Evolutionary conservation across 129 eudicot genomes (phyloP).

Genomic region (Tanacetum coccineum): DNA sequence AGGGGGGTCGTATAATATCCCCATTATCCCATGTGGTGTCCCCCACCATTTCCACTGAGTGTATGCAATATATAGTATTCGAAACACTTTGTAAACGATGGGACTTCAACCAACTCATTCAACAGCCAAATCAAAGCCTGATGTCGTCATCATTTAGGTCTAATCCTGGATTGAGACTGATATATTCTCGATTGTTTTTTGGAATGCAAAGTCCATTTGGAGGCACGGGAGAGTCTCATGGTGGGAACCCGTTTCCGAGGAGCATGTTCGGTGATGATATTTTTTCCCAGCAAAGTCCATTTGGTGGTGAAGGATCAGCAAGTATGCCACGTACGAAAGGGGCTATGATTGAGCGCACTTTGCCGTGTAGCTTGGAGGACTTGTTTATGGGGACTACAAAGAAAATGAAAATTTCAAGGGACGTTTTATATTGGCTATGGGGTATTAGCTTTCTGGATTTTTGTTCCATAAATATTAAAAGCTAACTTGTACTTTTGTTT

Average conservation of each 20-base stretch:
- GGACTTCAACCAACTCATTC: no score
- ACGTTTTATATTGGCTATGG: conserved; percentile 53
- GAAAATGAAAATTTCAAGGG: conserved; percentile 93
- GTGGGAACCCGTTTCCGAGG: no score
- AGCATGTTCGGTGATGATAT: conserved; percentile 69
- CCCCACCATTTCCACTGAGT: no score
- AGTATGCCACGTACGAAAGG: conserved; percentile 47
- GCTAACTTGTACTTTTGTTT: neutral
- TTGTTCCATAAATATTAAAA: neutral
- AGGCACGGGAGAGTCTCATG: neutral
- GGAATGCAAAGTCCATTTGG: conserved; percentile 64
- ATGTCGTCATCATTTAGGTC: conserved; percentile 63
- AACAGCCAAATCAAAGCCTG: no score
- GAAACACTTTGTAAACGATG: no score
- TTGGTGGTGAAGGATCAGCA: conserved; percentile 37
- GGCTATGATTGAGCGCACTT: conserved; percentile 51
- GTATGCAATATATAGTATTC: no score
- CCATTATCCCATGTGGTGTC: no score
- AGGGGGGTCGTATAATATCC: no score
- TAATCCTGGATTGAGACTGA: conserved; percentile 67
- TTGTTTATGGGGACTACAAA: conserved; percentile 77
- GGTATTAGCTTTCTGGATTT: conserved; percentile 47
- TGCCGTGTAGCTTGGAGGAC: conserved; percentile 86
- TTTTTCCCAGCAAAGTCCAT: conserved; percentile 37
- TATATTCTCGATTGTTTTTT: conserved; percentile 65